phyloP scores from a whole-genome alignment of 176 grass and related monocot genomes.

The Paspalum vaginatum region DNA sequence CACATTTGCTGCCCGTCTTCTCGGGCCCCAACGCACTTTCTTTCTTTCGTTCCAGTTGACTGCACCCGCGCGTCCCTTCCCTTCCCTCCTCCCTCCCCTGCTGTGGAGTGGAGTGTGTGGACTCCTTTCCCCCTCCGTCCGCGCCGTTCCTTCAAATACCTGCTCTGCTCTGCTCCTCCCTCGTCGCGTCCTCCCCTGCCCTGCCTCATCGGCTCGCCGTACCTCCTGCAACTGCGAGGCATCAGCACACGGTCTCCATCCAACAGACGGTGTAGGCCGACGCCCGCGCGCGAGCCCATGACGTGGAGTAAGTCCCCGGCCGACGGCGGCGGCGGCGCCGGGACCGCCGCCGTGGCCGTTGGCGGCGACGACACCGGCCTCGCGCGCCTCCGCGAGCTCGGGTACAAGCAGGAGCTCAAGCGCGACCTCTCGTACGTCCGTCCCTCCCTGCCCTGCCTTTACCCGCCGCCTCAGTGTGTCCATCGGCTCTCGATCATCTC shows the following conservation, averaged over 20 bases:
- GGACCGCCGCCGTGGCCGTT: constrained; percentile 22
- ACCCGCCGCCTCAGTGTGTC: no score
- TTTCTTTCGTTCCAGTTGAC: constrained; percentile 17
- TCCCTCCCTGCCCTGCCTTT: no score
- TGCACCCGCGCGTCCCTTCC: not conserved
- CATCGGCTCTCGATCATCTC: no score
- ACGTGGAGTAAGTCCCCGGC: constrained; percentile 37
- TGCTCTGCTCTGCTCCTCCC: not conserved
- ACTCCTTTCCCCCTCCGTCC: not conserved
- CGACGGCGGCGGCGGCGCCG: not conserved
- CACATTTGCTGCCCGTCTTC: constrained; percentile 12
- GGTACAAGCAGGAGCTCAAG: constrained; percentile 97
- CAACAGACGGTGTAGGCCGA: not conserved
- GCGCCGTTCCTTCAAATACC: not conserved
- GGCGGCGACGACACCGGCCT: constrained; percentile 59
- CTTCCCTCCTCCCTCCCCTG: no score
- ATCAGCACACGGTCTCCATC: not conserved
- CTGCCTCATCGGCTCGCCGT: not conserved
- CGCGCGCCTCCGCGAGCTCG: constrained; percentile 70
- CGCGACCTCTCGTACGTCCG: constrained; percentile 78
- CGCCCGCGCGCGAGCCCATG: constrained; percentile 27
- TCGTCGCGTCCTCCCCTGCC: not conserved
- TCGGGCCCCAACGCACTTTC: constrained; percentile 11
- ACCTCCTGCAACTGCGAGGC: not conserved
- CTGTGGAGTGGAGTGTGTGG: no score